Conservation (phyloP, 225 moss, liverwort and hornwort genomes). For the Straminergon stramineum region DNA sequence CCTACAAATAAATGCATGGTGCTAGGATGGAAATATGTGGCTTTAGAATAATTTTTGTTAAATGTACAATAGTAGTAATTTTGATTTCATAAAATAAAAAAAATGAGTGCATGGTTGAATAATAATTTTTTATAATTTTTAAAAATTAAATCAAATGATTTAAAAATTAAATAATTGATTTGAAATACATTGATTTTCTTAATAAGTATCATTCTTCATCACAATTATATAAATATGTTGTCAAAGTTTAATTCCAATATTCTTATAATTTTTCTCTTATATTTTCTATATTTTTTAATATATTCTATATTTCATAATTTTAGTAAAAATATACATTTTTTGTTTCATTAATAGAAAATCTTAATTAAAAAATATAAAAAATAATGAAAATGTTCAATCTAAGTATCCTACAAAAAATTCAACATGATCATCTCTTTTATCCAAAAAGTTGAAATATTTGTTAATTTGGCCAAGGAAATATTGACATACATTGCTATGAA, state of each 20-base stretch:
- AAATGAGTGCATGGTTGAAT: background rate
- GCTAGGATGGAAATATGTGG: accelerated
- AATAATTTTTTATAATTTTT: background rate
- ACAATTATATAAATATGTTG: background rate
- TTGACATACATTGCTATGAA: background rate
- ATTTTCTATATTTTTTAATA: background rate
- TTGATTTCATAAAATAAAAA: background rate
- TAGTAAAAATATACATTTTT: accelerated
- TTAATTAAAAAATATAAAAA: background rate
- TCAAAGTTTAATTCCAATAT: background rate
- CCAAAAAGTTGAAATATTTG: background rate
- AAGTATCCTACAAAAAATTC: background rate
- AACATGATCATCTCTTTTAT: background rate
- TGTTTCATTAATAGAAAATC: background rate
- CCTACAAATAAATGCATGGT: background rate
- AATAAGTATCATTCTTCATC: background rate
- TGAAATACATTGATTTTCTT: no score
- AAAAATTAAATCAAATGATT: background rate
- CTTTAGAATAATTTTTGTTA: no score
- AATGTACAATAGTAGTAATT: accelerated
- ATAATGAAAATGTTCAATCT: accelerated
- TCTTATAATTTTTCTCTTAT: background rate
- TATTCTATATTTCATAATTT: background rate
- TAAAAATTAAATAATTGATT: background rate
- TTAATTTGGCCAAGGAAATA: background rate